These are phyloP conservation scores for Leccinum proximum DNA, from an alignment of 1,284 basidiomycete genomes.

Conservation along the genomic window DNA sequence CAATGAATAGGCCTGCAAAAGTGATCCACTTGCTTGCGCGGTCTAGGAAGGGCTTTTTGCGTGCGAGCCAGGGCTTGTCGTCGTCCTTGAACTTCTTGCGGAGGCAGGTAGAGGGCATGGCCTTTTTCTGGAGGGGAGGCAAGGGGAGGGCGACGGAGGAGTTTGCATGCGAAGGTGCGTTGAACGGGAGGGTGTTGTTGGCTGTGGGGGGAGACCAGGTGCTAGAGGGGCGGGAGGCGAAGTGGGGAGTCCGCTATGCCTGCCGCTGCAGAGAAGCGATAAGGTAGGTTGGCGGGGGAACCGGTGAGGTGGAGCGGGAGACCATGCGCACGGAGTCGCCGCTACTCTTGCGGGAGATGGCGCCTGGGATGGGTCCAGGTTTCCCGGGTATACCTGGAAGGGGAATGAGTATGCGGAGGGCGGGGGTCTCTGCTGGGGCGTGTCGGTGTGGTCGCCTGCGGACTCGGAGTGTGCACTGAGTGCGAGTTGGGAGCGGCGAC, in stretches of 20 bases:
- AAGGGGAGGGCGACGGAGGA: constrained; percentile 33
- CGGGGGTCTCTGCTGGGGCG: constrained; percentile 29
- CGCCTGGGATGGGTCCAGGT: constrained; percentile 52
- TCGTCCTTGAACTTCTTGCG: constrained; percentile 41
- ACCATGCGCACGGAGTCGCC: constrained; percentile 34
- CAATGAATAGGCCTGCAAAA: constrained; percentile 38
- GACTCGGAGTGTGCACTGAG: constrained; percentile 10
- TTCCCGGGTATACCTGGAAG: constrained; percentile 59
- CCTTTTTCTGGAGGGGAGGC: constrained; percentile 40
- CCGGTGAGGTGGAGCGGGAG: constrained; percentile 17
- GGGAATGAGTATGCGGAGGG: constrained; percentile 50
- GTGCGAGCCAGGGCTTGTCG: constrained; percentile 52
- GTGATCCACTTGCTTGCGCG: constrained; percentile 44
- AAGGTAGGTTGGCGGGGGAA: constrained; percentile 35
- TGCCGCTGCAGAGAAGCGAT: constrained; percentile 31
- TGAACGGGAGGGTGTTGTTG: constrained; percentile 25
- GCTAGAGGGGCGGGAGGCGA: constrained; percentile 59
- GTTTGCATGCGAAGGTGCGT: constrained; percentile 31
- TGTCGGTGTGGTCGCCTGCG: constrained; percentile 6
- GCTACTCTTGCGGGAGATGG: constrained; percentile 30
- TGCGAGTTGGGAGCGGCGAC: constrained; percentile 31
- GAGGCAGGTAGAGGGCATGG: constrained; percentile 46
- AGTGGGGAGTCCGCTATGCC: constrained; percentile 13
- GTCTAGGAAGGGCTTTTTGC: constrained; percentile 30
- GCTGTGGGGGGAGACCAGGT: constrained; percentile 53